These are phyloP conservation scores for Paxillus ammoniavirescens DNA, from an alignment of 768 basidiomycete genomes.

Conservation along the genomic window DNA sequence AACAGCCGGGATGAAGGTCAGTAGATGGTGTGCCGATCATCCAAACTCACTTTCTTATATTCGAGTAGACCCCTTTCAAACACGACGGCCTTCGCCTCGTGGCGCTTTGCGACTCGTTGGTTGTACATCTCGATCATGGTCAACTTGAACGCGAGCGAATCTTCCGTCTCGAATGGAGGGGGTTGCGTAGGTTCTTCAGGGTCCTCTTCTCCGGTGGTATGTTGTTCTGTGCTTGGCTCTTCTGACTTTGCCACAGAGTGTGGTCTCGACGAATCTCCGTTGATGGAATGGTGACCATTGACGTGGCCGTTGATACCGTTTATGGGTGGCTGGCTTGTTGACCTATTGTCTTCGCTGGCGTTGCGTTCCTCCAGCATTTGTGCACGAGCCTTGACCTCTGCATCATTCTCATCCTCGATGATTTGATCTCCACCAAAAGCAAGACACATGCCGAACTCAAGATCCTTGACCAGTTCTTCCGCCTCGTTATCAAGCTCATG, in stretches of 20 bases:
- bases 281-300: slow-evolving; percentile 37
- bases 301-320: slow-evolving; percentile 26
- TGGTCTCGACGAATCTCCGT: slow-evolving; percentile 32
- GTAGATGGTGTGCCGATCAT: background rate
- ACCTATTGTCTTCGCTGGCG: slow-evolving; percentile 15
- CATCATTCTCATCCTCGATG: slow-evolving; percentile 74
- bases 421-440: slow-evolving; percentile 84
- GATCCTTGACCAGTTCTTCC: slow-evolving; percentile 90
- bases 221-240: slow-evolving; percentile 44
- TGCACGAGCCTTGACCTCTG: slow-evolving; percentile 57
- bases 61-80: slow-evolving; percentile 90
- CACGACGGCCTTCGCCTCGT: slow-evolving; percentile 84
- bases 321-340: slow-evolving; percentile 21
- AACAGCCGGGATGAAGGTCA: slow-evolving; percentile 3
- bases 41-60: slow-evolving; percentile 81
- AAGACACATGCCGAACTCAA: slow-evolving; percentile 90
- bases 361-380: slow-evolving; percentile 42
- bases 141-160: slow-evolving; percentile 86
- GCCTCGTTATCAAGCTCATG: slow-evolving; percentile 97
- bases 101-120: slow-evolving; percentile 81
- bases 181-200: slow-evolving; percentile 69
- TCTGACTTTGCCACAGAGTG: slow-evolving; percentile 38
- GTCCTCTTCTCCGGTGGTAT: slow-evolving; percentile 49
- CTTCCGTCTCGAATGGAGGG: slow-evolving; percentile 77
- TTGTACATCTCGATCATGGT: slow-evolving; percentile 88